These are phyloP conservation scores for Xylaria polymorpha DNA, from an alignment of 2,329 filamentous ascomycete species.

Conservation along the genomic window DNA sequence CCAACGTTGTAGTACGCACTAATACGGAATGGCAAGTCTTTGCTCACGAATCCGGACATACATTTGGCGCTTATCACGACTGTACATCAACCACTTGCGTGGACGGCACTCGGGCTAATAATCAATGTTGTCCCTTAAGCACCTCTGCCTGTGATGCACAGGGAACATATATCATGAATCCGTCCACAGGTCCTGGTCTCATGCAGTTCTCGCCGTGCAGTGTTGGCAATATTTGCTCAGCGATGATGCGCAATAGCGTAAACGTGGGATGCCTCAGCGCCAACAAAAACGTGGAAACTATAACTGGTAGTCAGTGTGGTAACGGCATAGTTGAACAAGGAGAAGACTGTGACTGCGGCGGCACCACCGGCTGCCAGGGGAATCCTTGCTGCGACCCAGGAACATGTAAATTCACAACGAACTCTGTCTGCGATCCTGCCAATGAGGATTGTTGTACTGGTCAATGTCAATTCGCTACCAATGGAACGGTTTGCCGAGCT, in stretches of 20 bases:
- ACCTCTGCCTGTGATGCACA: slow-evolving; percentile 75
- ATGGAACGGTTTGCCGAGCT: slow-evolving; percentile 80
- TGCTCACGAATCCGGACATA: slow-evolving; percentile 93
- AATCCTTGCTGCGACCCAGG: slow-evolving; percentile 86
- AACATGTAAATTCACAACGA: slow-evolving; percentile 85
- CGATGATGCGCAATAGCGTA: slow-evolving; percentile 80
- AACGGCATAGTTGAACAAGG: slow-evolving; percentile 96
- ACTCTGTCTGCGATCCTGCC: slow-evolving; percentile 80
- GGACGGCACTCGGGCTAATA: slow-evolving; percentile 64
- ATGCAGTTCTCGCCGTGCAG: slow-evolving; percentile 86
- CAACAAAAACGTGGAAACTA: slow-evolving; percentile 84
- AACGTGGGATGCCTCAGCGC: slow-evolving; percentile 82
- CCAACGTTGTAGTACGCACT: slow-evolving; percentile 90
- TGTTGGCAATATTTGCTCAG: slow-evolving; percentile 93
- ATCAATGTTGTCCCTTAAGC: slow-evolving; percentile 83
- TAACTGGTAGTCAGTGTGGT: slow-evolving; percentile 87
- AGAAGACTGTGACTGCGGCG: slow-evolving; percentile 97
- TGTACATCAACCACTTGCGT: slow-evolving; percentile 77
- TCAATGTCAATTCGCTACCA: slow-evolving; percentile 73
- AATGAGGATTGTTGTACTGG: slow-evolving; percentile 85
- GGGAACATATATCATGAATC: slow-evolving; percentile 94
- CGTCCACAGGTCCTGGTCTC: slow-evolving; percentile 79
- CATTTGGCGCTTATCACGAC: slow-evolving; percentile 95
- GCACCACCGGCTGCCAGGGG: slow-evolving; percentile 73
- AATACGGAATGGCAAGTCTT: slow-evolving; percentile 93